phyloP scores from a whole-genome alignment of 2,329 filamentous ascomycete species.

The Pyrenochaeta sp. region DNA sequence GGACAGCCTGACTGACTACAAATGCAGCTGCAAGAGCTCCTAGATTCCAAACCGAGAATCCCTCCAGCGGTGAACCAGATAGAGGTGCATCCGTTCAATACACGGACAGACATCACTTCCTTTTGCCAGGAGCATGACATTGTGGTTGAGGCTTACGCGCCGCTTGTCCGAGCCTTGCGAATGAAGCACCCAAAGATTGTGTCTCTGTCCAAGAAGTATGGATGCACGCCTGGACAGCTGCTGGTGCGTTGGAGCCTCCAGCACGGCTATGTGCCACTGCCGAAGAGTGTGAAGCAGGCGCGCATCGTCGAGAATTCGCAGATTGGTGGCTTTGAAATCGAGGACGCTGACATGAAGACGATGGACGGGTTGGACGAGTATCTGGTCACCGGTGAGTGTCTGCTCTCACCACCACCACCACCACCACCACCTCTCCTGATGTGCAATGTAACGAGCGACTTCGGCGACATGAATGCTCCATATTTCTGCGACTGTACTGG shows the following conservation, averaged over 20 bases:
- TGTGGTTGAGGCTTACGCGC: constrained; percentile 80
- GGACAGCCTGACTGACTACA: constrained; percentile 19
- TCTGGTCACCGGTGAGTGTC: constrained; percentile 65
- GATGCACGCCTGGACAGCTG: constrained; percentile 75
- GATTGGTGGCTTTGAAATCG: constrained; percentile 68
- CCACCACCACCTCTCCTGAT: background rate
- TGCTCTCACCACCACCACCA: background rate
- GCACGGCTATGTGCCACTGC: constrained; percentile 74
- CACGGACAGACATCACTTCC: constrained; percentile 70
- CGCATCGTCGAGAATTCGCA: constrained; percentile 72
- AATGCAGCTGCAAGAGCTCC: constrained; percentile 71
- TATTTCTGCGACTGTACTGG: constrained; percentile 4
- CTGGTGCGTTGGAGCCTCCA: constrained; percentile 82
- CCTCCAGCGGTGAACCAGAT: constrained; percentile 80
- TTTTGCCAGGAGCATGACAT: constrained; percentile 74
- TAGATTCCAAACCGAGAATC: constrained; percentile 68
- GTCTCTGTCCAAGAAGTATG: constrained; percentile 71
- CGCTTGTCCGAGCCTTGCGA: constrained; percentile 74
- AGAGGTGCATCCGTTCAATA: constrained; percentile 83
- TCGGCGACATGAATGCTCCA: constrained; percentile 14
- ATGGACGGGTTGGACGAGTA: constrained; percentile 75
- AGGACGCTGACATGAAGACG: constrained; percentile 66
- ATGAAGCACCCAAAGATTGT: constrained; percentile 73
- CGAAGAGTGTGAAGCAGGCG: constrained; percentile 72
- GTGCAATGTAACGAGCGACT: constrained; percentile 12